These are phyloP conservation scores for Acacia crassicarpa DNA, from an alignment of 306 rosid species.

Conservation along the genomic window DNA sequence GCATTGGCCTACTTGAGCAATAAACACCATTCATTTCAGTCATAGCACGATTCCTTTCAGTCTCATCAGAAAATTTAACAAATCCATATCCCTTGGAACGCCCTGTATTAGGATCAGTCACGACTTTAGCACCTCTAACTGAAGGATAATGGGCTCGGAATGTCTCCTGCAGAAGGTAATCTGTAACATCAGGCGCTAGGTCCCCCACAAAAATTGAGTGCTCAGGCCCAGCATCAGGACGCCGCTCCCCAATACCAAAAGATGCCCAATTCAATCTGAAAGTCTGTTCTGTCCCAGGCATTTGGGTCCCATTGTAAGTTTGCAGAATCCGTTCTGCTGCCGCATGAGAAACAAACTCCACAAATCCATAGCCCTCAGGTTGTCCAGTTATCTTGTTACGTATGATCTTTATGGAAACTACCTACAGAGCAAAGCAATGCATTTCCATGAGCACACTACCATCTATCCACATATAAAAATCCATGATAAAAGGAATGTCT, in stretches of 20 bases:
- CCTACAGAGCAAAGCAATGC: constrained; percentile 34
- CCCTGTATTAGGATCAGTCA: constrained; percentile 80
- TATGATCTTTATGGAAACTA: constrained; percentile 80
- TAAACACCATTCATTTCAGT: constrained; percentile 85
- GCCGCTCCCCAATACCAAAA: constrained; percentile 84
- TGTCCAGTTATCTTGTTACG: constrained; percentile 85
- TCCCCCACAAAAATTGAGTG: constrained; percentile 93
- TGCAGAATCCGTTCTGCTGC: constrained; percentile 86
- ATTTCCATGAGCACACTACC: constrained; percentile 3
- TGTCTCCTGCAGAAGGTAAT: constrained; percentile 80
- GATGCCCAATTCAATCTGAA: constrained; percentile 94
- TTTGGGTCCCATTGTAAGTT: constrained; percentile 72
- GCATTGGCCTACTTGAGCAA: constrained; percentile 92
- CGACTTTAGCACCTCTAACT: constrained; percentile 91
- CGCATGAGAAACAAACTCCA: constrained; percentile 81
- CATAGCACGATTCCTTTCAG: constrained; percentile 88
- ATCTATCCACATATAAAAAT: not conserved
- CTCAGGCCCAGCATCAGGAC: constrained; percentile 82
- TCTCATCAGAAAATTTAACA: constrained; percentile 85
- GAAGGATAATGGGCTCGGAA: constrained; percentile 73
- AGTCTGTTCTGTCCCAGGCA: constrained; percentile 89
- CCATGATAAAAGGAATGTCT: not conserved
- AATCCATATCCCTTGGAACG: constrained; percentile 91
- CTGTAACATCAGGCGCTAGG: constrained; percentile 92
- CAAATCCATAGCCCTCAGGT: constrained; percentile 89